Evolutionary conservation across 2,329 filamentous ascomycete species (phyloP).

Genomic region (Nothomitra cinnamomea): DNA sequence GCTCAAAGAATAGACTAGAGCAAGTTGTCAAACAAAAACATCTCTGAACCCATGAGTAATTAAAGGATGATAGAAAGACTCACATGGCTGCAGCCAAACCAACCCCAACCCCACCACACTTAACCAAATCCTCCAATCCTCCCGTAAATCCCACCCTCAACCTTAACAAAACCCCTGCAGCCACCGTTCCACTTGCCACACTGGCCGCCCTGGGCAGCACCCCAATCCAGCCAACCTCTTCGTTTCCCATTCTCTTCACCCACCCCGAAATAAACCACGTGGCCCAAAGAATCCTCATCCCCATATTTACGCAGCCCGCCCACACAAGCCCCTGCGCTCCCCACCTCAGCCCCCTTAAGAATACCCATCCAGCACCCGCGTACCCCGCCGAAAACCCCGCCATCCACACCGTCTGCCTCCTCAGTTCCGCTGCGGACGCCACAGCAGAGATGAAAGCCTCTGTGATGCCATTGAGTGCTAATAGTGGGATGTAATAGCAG

Average conservation of each 20-base stretch:
- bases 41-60: neutral
- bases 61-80: neutral
- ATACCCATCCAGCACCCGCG: slow-evolving; percentile 54
- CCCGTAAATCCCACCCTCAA: too few species aligned
- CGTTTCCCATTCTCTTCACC: slow-evolving; percentile 30
- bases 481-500: slow-evolving; percentile 82
- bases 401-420: slow-evolving; percentile 73
- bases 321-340: slow-evolving; percentile 69
- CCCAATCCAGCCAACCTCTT: slow-evolving; percentile 23
- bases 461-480: slow-evolving; percentile 79
- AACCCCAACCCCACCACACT: too few species aligned
- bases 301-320: slow-evolving; percentile 85
- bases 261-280: slow-evolving; percentile 50
- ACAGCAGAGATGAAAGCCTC: slow-evolving; percentile 89
- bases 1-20: slow-evolving; percentile 1
- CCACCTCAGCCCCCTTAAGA: slow-evolving; percentile 48
- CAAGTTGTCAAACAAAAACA: neutral
- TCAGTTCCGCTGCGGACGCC: slow-evolving; percentile 57
- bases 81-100: too few species aligned
- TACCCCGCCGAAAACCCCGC: slow-evolving; percentile 62
- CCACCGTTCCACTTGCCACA: slow-evolving; percentile 16
- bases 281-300: slow-evolving; percentile 69
- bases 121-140: too few species aligned
- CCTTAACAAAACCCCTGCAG: too few species aligned
- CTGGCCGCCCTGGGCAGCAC: slow-evolving; percentile 29